A percentile compares a stretch with the other conserved stretches of the same genome.
These are phyloP conservation scores for Pugionium cornutum DNA, from an alignment of 345 rosid genomes.

Conservation along the genomic window DNA sequence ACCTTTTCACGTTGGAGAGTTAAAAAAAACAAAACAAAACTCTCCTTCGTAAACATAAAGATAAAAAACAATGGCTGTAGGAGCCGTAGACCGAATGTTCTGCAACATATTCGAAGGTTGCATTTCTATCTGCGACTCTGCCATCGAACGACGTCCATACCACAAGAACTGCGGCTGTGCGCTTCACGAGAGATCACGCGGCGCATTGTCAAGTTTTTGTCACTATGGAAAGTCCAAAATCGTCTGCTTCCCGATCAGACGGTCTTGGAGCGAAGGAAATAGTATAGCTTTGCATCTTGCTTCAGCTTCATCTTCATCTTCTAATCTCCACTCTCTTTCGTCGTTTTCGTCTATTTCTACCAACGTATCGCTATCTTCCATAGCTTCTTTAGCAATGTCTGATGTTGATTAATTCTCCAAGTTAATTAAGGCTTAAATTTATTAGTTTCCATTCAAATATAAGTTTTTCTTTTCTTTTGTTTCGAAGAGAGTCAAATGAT, in stretches of 20 bases:
- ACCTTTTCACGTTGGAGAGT: slow-evolving; percentile 16
- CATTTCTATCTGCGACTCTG: slow-evolving; percentile 48
- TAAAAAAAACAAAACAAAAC: neutral
- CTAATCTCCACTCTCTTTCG: slow-evolving; percentile 45
- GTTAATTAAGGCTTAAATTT: slow-evolving; percentile 15
- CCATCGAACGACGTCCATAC: slow-evolving; percentile 62
- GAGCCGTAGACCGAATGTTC: slow-evolving; percentile 58
- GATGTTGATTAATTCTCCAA: slow-evolving; percentile 25
- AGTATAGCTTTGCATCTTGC: slow-evolving; percentile 44
- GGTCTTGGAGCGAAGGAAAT: slow-evolving; percentile 69
- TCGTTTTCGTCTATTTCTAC: slow-evolving; percentile 46
- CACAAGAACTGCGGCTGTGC: slow-evolving; percentile 69
- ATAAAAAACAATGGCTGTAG: slow-evolving; percentile 43
- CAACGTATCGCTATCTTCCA: slow-evolving; percentile 27
- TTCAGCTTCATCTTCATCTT: slow-evolving; percentile 33
- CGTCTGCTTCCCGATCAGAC: slow-evolving; percentile 56
- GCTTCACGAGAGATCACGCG: slow-evolving; percentile 43
- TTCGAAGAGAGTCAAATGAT: slow-evolving; percentile 7
- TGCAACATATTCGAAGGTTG: slow-evolving; percentile 57
- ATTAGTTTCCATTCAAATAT: neutral
- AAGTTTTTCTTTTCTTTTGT: neutral
- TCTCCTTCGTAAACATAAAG: slow-evolving; percentile 29
- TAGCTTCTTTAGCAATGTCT: slow-evolving; percentile 19
- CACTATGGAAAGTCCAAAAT: slow-evolving; percentile 29
- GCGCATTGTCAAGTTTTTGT: slow-evolving; percentile 21